phyloP scores from a whole-genome alignment of 768 basidiomycete species.

The Hericium rajendrae region DNA sequence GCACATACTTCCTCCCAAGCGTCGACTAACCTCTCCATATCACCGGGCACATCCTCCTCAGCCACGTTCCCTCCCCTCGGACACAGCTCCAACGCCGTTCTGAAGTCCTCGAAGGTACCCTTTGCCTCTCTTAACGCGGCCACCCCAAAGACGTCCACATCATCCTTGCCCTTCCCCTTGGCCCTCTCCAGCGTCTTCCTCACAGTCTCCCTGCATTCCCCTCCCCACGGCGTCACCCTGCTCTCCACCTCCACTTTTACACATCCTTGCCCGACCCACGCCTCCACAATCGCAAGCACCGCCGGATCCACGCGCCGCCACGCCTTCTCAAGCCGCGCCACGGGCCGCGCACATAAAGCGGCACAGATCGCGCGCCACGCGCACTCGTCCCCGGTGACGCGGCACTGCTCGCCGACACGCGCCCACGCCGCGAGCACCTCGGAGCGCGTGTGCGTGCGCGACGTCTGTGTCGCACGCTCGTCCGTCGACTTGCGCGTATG shows the following conservation, averaged over 20 bases:
- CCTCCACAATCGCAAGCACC: constrained; percentile 48
- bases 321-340: constrained; percentile 68
- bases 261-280: constrained; percentile 42
- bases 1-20: constrained; percentile 48
- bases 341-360: constrained; percentile 62
- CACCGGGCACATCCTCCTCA: constrained; percentile 18
- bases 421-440: constrained; percentile 69
- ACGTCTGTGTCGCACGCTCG: constrained; percentile 25
- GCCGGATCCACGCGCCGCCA: constrained; percentile 68
- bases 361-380: constrained; percentile 68
- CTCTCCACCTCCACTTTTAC: constrained; percentile 34
- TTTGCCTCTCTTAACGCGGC: constrained; percentile 28
- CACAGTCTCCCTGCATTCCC: constrained; percentile 17
- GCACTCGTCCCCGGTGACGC: constrained; percentile 66
- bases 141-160: constrained; percentile 33
- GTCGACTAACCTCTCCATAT: constrained; percentile 38
- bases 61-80: constrained; percentile 5
- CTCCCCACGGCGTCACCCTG: constrained; percentile 57
- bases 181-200: constrained; percentile 23
- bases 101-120: constrained; percentile 15
- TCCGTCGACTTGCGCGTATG: constrained; percentile 22
- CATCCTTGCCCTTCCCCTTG: constrained; percentile 5
- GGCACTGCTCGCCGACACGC: constrained; percentile 61
- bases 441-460: constrained; percentile 61
- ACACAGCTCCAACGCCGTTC: constrained; percentile 12